phyloP scores from a whole-genome alignment of 768 basidiomycete genomes.

The Xerocomellus chrysenteron region DNA sequence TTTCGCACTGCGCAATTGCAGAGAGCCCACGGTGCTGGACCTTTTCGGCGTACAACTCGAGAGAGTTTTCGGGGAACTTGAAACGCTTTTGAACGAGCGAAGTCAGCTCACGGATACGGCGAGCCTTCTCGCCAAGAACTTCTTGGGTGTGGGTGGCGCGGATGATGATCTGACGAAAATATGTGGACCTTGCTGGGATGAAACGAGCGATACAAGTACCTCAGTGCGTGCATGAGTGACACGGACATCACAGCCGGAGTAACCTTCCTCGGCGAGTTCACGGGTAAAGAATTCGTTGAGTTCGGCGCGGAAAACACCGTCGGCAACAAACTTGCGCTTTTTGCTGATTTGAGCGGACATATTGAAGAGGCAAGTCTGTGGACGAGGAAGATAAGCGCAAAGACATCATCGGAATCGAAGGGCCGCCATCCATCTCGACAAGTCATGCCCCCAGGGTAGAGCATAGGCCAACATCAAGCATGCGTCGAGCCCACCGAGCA shows the following conservation, averaged over 20 bases:
- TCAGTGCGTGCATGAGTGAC: constrained; percentile 99
- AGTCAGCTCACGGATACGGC: constrained; percentile 98
- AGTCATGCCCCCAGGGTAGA: background rate
- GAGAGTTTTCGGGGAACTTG: constrained; percentile 98
- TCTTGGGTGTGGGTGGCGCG: constrained; percentile 99
- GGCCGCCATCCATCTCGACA: constrained; percentile 20
- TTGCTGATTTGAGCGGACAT: constrained; percentile 93
- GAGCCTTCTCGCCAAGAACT: constrained; percentile 98
- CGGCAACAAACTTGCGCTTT: constrained; percentile 98
- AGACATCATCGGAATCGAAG: constrained; percentile 18
- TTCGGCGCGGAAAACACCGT: constrained; percentile 99
- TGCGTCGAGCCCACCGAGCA: background rate
- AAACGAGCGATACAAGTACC: constrained; percentile 40
- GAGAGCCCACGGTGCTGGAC: constrained; percentile 97
- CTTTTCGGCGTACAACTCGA: constrained; percentile 99
- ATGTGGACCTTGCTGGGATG: background rate
- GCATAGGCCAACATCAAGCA: background rate
- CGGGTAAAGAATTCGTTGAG: constrained; percentile 98
- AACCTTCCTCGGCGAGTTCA: constrained; percentile 98
- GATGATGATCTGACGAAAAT: constrained; percentile 81
- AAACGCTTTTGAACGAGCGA: constrained; percentile 98
- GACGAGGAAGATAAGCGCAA: constrained; percentile 19
- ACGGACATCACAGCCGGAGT: constrained; percentile 99
- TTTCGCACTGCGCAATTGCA: constrained; percentile 98
- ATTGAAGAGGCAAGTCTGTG: constrained; percentile 33